Percentiles rank a stretch among this genome's conserved stretches.
Conservation (phyloP, 2,329 filamentous ascomycete genomes). For the Paraphoma chrysanthemicola region DNA sequence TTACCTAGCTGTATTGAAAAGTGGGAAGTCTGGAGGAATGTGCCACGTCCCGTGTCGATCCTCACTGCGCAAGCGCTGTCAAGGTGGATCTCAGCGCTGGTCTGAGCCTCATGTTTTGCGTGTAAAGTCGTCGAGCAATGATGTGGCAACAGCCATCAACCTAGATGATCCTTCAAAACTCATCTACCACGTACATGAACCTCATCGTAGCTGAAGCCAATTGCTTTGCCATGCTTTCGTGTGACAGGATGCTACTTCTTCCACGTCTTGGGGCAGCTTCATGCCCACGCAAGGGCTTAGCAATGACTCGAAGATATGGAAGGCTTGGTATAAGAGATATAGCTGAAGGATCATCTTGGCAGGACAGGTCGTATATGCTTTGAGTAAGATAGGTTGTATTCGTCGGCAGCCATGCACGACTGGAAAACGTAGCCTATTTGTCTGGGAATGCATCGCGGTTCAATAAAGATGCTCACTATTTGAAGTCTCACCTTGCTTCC, state of each 20-base stretch:
- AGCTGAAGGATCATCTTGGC: background rate
- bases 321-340: background rate
- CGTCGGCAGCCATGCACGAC: background rate
- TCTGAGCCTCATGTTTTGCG: background rate
- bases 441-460: background rate
- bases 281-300: background rate
- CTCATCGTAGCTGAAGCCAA: background rate
- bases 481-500: too few relatives aligned
- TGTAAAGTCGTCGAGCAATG: background rate
- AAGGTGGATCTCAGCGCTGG: background rate
- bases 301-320: background rate
- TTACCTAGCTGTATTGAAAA: conserved; percentile 7
- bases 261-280: conserved; percentile 1
- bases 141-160: too few relatives aligned
- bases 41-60: conserved; percentile 4
- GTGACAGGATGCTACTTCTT: background rate
- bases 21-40: background rate
- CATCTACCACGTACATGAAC: conserved; percentile 1
- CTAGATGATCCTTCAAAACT: background rate
- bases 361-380: background rate
- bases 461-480: too few relatives aligned
- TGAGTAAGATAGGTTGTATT: background rate
- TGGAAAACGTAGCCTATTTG: background rate
- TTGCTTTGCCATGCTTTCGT: background rate
- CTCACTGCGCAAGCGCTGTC: conserved; percentile 2